A percentile compares a stretch with the other conserved stretches of the same genome.
These are phyloP conservation scores for Hyaloscypha variabilis DNA, from an alignment of 495 filamentous ascomycete species.

Conservation along the genomic window DNA sequence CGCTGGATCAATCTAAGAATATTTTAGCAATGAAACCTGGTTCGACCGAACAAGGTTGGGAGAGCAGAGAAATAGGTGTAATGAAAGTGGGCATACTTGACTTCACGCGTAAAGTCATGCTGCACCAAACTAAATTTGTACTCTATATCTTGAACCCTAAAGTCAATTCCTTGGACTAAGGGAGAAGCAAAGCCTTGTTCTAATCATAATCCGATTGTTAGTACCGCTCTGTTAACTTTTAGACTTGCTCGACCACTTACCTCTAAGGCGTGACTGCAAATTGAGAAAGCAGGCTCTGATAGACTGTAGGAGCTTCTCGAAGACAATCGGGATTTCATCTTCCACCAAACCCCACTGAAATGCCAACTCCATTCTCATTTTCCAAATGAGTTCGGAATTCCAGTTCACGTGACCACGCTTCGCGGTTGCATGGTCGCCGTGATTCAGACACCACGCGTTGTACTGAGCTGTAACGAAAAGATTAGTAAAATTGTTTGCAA, in stretches of 20 bases:
- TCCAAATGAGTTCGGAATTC: constrained; percentile 34
- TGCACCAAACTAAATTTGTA: constrained; percentile 11
- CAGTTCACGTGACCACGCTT: constrained; percentile 27
- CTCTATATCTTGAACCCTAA: constrained; percentile 20
- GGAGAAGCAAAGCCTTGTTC: constrained; percentile 6
- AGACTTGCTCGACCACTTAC: constrained; percentile 3
- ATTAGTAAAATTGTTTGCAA: constrained; percentile 10
- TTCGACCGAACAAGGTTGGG: neutral
- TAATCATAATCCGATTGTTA: constrained; percentile 10
- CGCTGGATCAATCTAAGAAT: constrained; percentile 1
- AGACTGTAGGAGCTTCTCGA: constrained; percentile 18
- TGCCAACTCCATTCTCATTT: constrained; percentile 30
- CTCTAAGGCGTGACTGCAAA: constrained; percentile 10
- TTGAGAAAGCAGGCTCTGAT: constrained; percentile 10
- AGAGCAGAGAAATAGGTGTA: neutral
- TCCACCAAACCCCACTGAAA: constrained; percentile 30
- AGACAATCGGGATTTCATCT: constrained; percentile 25
- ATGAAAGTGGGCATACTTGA: constrained; percentile 18
- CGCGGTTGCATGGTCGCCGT: constrained; percentile 22
- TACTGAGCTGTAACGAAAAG: constrained; percentile 22
- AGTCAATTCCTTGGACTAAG: constrained; percentile 17
- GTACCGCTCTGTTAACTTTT: neutral
- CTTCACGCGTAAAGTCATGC: constrained; percentile 14
- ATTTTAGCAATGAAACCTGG: constrained; percentile 7
- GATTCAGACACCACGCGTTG: constrained; percentile 27